phyloP scores from a whole-genome alignment of 257 asterid genomes.

The Solanum gandarillasii region DNA sequence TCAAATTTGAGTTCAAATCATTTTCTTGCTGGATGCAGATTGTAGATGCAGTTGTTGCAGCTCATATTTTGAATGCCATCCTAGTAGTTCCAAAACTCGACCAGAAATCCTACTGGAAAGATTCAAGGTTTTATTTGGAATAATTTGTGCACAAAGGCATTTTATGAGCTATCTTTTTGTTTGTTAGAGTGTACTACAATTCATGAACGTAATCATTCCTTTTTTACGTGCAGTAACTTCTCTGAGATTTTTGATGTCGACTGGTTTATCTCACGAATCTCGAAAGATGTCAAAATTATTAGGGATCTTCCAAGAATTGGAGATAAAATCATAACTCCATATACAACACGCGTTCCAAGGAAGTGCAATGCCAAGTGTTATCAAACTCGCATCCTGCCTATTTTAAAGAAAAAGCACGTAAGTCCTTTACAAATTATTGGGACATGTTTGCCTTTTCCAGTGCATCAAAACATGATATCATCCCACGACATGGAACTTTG shows the following conservation, averaged over 20 bases:
- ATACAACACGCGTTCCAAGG: slow-evolving; percentile 49
- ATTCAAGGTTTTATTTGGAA: slow-evolving; percentile 34
- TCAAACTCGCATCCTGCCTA: slow-evolving; percentile 49
- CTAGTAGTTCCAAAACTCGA: slow-evolving; percentile 67
- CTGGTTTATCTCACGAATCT: slow-evolving; percentile 38
- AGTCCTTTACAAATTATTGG: slow-evolving; percentile 6
- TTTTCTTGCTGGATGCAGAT: slow-evolving; percentile 32
- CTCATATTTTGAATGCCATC: slow-evolving; percentile 61
- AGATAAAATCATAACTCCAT: slow-evolving; percentile 28
- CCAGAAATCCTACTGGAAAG: slow-evolving; percentile 77
- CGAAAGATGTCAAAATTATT: slow-evolving; percentile 42
- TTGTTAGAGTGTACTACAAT: neutral
- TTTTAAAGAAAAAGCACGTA: slow-evolving; percentile 43
- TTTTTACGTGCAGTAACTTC: slow-evolving; percentile 51
- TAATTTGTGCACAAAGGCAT: neutral
- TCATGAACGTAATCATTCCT: neutral
- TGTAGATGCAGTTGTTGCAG: slow-evolving; percentile 73
- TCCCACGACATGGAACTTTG: neutral
- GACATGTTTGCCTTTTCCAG: neutral
- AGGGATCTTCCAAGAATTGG: slow-evolving; percentile 34
- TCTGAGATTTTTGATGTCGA: slow-evolving; percentile 60
- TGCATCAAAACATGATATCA: neutral
- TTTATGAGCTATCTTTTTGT: neutral
- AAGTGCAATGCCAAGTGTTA: slow-evolving; percentile 54
- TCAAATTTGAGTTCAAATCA: neutral